Percentiles rank a stretch among this genome's conserved stretches.
Conservation (phyloP, 495 filamentous ascomycete species). For the Penicillium macrosclerotiorum region DNA sequence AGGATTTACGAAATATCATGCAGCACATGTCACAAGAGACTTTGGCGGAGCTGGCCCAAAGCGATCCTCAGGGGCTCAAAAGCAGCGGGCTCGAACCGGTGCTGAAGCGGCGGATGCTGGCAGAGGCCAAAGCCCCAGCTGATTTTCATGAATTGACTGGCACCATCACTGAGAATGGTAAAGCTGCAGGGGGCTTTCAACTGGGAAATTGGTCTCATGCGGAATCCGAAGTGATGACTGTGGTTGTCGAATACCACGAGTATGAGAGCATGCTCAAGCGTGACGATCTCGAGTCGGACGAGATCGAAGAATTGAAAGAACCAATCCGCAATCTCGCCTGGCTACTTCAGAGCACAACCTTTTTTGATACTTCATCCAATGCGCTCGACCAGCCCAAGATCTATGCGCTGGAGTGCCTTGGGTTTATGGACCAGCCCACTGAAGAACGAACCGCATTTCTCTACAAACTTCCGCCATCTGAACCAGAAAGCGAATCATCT, state of each 20-base stretch:
- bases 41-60: conserved; percentile 4
- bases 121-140: conserved; percentile 11
- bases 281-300: conserved; percentile 17
- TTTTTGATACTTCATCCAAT: conserved; percentile 3
- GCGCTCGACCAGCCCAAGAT: conserved; percentile 18
- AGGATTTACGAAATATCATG: conserved; percentile 16
- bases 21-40: conserved; percentile 21
- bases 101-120: conserved; percentile 13
- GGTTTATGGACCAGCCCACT: conserved; percentile 16
- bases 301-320: conserved; percentile 13
- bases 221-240: neutral
- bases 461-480: conserved; percentile 15
- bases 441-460: conserved; percentile 17
- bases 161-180: conserved; percentile 12
- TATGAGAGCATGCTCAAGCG: conserved; percentile 15
- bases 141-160: conserved; percentile 17
- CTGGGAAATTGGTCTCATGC: conserved; percentile 11
- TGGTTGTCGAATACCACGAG: conserved; percentile 20
- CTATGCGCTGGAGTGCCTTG: conserved; percentile 19
- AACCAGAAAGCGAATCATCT: neutral
- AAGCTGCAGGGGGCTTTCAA: conserved; percentile 8
- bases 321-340: conserved; percentile 19
- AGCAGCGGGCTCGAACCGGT: conserved; percentile 19
- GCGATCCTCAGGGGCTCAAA: conserved; percentile 9
- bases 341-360: conserved; percentile 21